Base-by-base conservation (phyloP, 352 stramenopile species). In the Phytophthora colocasiae region DNA sequence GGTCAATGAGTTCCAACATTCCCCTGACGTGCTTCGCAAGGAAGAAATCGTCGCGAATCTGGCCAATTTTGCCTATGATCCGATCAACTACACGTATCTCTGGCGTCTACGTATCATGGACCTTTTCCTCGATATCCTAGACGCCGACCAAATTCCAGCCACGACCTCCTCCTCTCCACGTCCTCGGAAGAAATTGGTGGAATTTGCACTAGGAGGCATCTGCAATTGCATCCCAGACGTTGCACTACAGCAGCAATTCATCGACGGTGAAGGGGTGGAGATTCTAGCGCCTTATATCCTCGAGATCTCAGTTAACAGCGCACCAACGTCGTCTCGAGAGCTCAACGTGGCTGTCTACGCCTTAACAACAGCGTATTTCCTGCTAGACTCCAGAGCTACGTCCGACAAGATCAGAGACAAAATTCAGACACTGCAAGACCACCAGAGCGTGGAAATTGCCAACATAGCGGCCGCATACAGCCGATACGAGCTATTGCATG, bases 31-130 rank as follows among this genome's bases (percentile, higher is more conserved):
- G 26, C 53, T 91, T 34, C 80, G 83, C 26, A 86, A 87, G 51
- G 78, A 92, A 56, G 85, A 94, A 73, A 80, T 93, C 34, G 67
- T 91, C 36, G 87, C 87, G 7, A 86, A 96, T 57, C 59, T 96
- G 31, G 85, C 81, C 63, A 96, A 96, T 39, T 96, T 96, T 40
- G 80, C 81, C 17, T 96, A 96, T 68, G 87, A 94, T 60, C 87
- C 87, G 22, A 92, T 96, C 70, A 96, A 96, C 56, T 96, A 85
- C 58, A 71, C 41, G 7, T 77, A 77, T 15, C 53, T 94, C n/a
- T 27, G 52, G 27, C 67, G 73, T 54, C 75, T 96, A 14, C 74
- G 79, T 45, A 63, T 91, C 58, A 82, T 93, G 61, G 80, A 92
- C 41, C 58, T 96, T 31, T 96, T 94, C 55, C 81, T 94, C 31